Percentiles rank a stretch among this genome's conserved stretches.
phyloP scores from a whole-genome alignment of 179 eudicot species.

The Heliamphora pulchella region DNA sequence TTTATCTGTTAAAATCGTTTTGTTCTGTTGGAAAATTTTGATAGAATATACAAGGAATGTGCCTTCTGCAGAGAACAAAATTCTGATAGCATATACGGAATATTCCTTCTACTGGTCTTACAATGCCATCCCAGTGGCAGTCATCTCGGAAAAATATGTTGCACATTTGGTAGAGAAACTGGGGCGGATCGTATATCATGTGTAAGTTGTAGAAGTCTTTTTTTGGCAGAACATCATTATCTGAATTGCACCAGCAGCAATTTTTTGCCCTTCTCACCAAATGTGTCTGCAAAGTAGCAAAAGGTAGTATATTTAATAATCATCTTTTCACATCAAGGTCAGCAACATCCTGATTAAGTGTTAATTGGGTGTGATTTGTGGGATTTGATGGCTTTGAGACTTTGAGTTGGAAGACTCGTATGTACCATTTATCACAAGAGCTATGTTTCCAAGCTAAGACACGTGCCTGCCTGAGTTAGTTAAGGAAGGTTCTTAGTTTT shows the following conservation, averaged over 20 bases:
- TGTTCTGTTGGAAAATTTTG: not conserved
- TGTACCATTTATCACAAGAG: too few species aligned
- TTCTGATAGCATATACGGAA: not conserved
- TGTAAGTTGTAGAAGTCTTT: not conserved
- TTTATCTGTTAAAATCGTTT: not conserved
- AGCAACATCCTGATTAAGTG: not conserved
- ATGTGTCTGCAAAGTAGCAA: conserved; percentile 3
- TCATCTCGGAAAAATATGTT: not conserved
- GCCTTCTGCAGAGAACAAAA: conserved; percentile 8
- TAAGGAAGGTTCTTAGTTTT: not conserved
- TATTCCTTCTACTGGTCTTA: conserved; percentile 12
- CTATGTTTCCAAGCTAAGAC: not conserved
- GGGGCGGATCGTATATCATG: not conserved
- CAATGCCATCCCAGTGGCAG: not conserved
- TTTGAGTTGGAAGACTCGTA: not conserved
- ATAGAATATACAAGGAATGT: not conserved
- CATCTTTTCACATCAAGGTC: not conserved
- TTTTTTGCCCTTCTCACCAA: not conserved
- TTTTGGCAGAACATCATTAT: not conserved
- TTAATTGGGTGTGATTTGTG: not conserved
- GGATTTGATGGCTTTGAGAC: not conserved
- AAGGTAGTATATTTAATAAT: not conserved
- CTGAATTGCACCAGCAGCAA: not conserved
- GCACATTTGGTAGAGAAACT: not conserved
- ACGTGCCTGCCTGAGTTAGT: not conserved